Conservation (phyloP, 768 basidiomycete genomes). For the Xerocomus brunneocitrinus region DNA sequence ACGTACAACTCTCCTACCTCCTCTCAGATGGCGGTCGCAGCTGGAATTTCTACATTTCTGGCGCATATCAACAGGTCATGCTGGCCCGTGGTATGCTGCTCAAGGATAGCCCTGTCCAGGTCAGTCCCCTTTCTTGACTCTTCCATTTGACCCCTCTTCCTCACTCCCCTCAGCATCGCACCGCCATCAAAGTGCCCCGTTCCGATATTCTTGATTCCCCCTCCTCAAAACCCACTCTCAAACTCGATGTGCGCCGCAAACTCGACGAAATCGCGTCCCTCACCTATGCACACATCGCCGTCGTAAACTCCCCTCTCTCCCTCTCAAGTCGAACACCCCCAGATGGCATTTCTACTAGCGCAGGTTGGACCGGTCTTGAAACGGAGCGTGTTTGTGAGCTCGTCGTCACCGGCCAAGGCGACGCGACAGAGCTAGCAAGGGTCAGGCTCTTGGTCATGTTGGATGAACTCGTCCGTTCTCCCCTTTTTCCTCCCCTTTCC, state of each 20-base stretch:
- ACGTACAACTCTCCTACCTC: slow-evolving; percentile 79
- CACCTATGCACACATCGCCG: slow-evolving; percentile 90
- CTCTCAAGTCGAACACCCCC: slow-evolving; percentile 73
- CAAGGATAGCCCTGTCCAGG: slow-evolving; percentile 85
- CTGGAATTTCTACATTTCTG: slow-evolving; percentile 90
- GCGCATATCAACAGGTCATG: slow-evolving; percentile 91
- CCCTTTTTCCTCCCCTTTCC: background rate
- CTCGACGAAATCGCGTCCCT: slow-evolving; percentile 94
- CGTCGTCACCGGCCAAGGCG: slow-evolving; percentile 82
- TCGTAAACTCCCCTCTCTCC: slow-evolving; percentile 79
- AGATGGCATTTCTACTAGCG: slow-evolving; percentile 69
- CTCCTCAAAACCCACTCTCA: slow-evolving; percentile 72
- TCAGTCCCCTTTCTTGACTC: slow-evolving; percentile 28
- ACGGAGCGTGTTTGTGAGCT: slow-evolving; percentile 92
- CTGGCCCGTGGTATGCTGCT: slow-evolving; percentile 82
- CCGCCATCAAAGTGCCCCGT: slow-evolving; percentile 84
- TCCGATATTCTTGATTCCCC: slow-evolving; percentile 90
- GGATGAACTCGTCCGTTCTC: slow-evolving; percentile 78
- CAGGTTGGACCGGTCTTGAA: slow-evolving; percentile 87
- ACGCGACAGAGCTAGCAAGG: slow-evolving; percentile 87
- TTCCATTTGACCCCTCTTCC: slow-evolving; percentile 7
- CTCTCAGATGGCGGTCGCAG: slow-evolving; percentile 60
- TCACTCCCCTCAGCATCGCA: slow-evolving; percentile 56
- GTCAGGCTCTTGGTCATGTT: slow-evolving; percentile 89
- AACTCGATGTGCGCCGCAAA: slow-evolving; percentile 73